phyloP scores from a whole-genome alignment of 1,284 basidiomycete genomes.

The Irpex sp. region DNA sequence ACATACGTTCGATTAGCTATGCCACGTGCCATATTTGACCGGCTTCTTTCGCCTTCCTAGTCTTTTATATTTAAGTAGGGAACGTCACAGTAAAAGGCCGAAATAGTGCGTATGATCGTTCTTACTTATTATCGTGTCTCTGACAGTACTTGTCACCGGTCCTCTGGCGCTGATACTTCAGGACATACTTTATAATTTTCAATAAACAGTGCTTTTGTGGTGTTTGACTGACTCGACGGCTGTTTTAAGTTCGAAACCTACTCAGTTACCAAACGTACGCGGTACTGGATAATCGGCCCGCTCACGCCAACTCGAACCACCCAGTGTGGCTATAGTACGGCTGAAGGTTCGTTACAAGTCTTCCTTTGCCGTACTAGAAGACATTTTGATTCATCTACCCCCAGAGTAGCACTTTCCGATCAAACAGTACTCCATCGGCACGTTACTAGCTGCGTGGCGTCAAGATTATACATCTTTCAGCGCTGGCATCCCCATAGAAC shows the following conservation, averaged over 20 bases:
- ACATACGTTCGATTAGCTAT: not conserved
- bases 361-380: not conserved
- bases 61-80: not conserved
- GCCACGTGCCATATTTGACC: not conserved
- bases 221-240: too few relatives aligned
- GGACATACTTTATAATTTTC: too few relatives aligned
- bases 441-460: not conserved
- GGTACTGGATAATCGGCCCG: too few relatives aligned
- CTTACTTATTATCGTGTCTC: too few relatives aligned
- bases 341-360: not conserved
- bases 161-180: too few relatives aligned
- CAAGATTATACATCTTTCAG: not conserved
- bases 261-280: too few relatives aligned
- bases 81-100: too few relatives aligned
- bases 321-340: not conserved
- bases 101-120: too few relatives aligned
- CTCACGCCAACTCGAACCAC: too few relatives aligned
- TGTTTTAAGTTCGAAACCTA: too few relatives aligned
- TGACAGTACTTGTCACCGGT: too few relatives aligned
- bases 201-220: too few relatives aligned
- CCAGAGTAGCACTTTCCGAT: not conserved
- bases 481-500: not conserved
- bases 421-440: not conserved
- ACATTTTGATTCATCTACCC: not conserved
- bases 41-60: not conserved